Base-by-base conservation (phyloP, 2,329 filamentous ascomycete species). In the Apiospora saccharicola region DNA sequence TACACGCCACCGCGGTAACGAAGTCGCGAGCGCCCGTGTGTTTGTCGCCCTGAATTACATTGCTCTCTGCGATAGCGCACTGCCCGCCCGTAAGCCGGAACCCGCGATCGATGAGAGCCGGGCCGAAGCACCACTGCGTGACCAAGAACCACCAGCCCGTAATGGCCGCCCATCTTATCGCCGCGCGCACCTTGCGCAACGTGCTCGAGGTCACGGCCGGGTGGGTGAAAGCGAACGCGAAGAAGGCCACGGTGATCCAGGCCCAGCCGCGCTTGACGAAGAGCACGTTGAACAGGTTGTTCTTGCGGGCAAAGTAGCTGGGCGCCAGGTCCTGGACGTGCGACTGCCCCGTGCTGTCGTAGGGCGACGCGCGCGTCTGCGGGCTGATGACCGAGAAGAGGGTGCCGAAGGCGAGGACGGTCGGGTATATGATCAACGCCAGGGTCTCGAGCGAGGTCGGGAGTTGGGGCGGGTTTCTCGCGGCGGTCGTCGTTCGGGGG, bases 221-320 rank as follows among this genome's bases (percentile, higher is more conserved):
- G 79, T 97, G 93, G 34, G 90, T 91, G 57, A 91, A 81, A 8
- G 93, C 81, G 74, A 98, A 94, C 22, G 89, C 82, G 46, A 89
- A 82, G 78, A 98, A 95, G 0, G 94, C 92, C 13, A 90, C 80
- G 0, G 93, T 95, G 43, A 94, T 91, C 96, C 96, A 99, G 69
- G 92, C 89, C 96, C 96, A 99, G 74, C 96, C 96, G 71, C 93
- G 87, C 86, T 99, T 99, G 79, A 99, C 96, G 80, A 98, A 99
- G 78, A 95, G 89, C 67, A 93, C 83, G 81, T 99, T 99, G 88
- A 98, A 93, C 70, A 98, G 78, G 84, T 99, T 99, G 81, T 91
- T 89, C 84, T 99, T 99, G 77, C 92, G 92, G 67, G 96, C 96
- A 81, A 99, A 99, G 86, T 98, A 99, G 80, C 89, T 92, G 2